Conservation (phyloP, 345 rosid genomes). For the Syzygium oleosum region DNA sequence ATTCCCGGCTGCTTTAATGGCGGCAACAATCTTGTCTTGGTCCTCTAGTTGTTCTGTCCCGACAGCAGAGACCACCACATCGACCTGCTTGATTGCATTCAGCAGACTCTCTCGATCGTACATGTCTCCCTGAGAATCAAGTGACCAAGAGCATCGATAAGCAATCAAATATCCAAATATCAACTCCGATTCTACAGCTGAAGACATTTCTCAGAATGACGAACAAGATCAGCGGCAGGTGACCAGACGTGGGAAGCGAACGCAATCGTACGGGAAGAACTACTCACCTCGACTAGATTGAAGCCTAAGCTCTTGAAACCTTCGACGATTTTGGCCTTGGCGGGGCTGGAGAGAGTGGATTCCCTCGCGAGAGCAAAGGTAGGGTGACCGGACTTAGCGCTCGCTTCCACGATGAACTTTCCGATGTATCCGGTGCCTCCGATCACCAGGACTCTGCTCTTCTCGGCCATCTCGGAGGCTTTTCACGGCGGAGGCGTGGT, state of each 20-base stretch:
- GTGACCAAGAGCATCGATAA: not conserved
- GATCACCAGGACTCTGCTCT: constrained; percentile 3
- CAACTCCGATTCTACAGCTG: not conserved
- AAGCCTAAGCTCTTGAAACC: constrained; percentile 3
- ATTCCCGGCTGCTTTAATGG: constrained; percentile 5
- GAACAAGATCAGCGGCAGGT: not conserved
- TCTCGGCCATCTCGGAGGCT: constrained; percentile 1
- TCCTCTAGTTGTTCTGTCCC: not conserved
- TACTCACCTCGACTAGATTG: not conserved
- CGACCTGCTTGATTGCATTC: constrained; percentile 1
- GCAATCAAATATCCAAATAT: not conserved
- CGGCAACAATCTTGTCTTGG: constrained; percentile 6
- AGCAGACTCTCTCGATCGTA: not conserved
- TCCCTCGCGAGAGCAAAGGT: constrained; percentile 2
- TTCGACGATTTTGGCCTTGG: not conserved
- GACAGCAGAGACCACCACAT: constrained; percentile 3
- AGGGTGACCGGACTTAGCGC: constrained; percentile 4
- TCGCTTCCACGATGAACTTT: constrained; percentile 3
- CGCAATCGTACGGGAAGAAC: not conserved
- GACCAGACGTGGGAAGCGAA: not conserved
- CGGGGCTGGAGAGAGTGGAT: constrained; percentile 1
- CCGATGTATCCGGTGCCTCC: constrained; percentile 10
- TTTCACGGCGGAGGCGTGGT: not conserved
- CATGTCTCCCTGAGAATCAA: constrained; percentile 1
- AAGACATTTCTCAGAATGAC: not conserved